Evolutionary conservation across 192 early-diverging fungal genomes (phyloP).

Genomic region (Backusella psychrophila): DNA sequence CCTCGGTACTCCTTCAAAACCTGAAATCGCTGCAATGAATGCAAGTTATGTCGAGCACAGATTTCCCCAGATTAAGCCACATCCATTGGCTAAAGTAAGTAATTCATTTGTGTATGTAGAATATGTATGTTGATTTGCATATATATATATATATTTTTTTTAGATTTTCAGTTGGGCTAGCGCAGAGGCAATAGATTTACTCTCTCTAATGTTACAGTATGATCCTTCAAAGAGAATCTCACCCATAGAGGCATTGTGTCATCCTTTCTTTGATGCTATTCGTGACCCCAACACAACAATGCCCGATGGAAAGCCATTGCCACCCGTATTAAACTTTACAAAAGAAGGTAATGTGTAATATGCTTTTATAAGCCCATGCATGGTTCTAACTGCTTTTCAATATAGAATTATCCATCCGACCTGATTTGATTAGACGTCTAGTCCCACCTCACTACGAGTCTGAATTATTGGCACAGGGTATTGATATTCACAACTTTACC

Average conservation of each 20-base stretch:
- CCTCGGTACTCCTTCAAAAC: slow-evolving; percentile 91
- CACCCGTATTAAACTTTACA: slow-evolving; percentile 89
- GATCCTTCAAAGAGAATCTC: slow-evolving; percentile 80
- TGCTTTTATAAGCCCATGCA: not conserved
- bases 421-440: slow-evolving; percentile 71
- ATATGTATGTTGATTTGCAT: slow-evolving; percentile 70
- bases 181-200: slow-evolving; percentile 82
- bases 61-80: slow-evolving; percentile 96
- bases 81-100: slow-evolving; percentile 77
- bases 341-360: slow-evolving; percentile 51
- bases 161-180: slow-evolving; percentile 70
- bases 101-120: slow-evolving; percentile 36
- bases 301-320: slow-evolving; percentile 79
- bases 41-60: slow-evolving; percentile 98
- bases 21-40: slow-evolving; percentile 98
- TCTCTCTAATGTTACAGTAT: slow-evolving; percentile 87
- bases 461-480: slow-evolving; percentile 57
- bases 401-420: slow-evolving; percentile 85
- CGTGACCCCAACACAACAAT: slow-evolving; percentile 77
- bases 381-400: not conserved
- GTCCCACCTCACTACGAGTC: slow-evolving; percentile 82
- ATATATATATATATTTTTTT: too few species aligned
- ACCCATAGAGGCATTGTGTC: slow-evolving; percentile 90
- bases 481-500: slow-evolving; percentile 74
- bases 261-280: slow-evolving; percentile 97